Base-by-base conservation (phyloP, 2,329 filamentous ascomycete species). In the Anthostomella pinea region DNA sequence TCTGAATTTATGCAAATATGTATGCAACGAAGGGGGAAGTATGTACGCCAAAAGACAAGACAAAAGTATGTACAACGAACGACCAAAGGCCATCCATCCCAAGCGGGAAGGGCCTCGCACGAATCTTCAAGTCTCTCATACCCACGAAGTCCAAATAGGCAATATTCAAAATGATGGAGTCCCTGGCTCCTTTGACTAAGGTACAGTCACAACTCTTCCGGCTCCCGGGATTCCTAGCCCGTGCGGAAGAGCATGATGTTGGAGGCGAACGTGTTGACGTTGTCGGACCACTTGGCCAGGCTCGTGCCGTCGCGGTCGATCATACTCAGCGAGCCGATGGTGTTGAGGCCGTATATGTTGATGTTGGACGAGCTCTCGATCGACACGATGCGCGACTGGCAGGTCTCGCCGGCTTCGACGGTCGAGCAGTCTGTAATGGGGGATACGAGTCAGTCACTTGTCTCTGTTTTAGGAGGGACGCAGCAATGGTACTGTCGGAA, bases 331-430 rank as follows among this genome's bases (percentile, higher is more conserved):
- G 62, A 61, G 8, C 68, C 69, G 26, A 73, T 65, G 2, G 68
- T 72, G 54, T 69, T 70, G 33, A 73, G 59, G 36, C 67, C 66
- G 45, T 69, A 70, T 38, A 73, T 56, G 38, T 63, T 58, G 27
- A 68, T 47, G 33, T 57, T 53, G 29, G 51, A 59, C 8, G 43
- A 46, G 38, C 62, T 62, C 46, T 67, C 61, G n/a, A 68, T 43
- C 19, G 60, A 64, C 26, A 63, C 53, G 28, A 64, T 66, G 17
- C 61, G 54, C 3, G 54, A 51, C 52, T 70, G 67, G 56, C 68
- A 71, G 44, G 46, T 57, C 38, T 59, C 54, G 11, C 59, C 60
- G 16, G 59, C 51, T 1, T 54, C 58, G 3, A 63, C 48, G 5
- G 57, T 56, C 13, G 58, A 60, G 50, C 66, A 72, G 22, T 39